A percentile compares a stretch with the other conserved stretches of the same genome.
phyloP scores from a whole-genome alignment of 768 basidiomycete genomes.

The Lentinus tigrinus region DNA sequence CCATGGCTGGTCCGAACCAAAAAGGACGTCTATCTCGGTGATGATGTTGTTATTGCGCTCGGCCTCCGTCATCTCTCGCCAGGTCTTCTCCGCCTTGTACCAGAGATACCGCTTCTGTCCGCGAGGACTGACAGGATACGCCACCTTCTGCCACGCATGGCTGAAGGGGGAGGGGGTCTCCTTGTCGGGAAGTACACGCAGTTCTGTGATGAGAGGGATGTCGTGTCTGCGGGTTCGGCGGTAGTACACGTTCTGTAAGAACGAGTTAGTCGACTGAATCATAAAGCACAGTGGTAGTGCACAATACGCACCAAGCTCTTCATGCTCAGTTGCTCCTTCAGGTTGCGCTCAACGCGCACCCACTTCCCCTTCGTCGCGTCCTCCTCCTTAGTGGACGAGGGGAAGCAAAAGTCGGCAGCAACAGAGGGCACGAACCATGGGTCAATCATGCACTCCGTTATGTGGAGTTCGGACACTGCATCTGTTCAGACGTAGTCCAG shows the following conservation, averaged over 20 bases:
- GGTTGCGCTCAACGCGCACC: constrained; percentile 82
- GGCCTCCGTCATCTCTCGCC: constrained; percentile 55
- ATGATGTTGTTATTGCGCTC: constrained; percentile 61
- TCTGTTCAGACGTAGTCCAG: background rate
- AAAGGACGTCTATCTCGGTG: constrained; percentile 90
- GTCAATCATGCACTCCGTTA: constrained; percentile 65
- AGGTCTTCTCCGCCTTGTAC: constrained; percentile 72
- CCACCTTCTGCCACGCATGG: constrained; percentile 63
- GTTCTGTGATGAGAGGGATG: constrained; percentile 72
- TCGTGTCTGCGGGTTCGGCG: constrained; percentile 83
- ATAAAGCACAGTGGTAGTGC: background rate
- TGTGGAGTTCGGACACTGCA: constrained; percentile 77
- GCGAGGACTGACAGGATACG: constrained; percentile 36
- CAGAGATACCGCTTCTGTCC: constrained; percentile 67
- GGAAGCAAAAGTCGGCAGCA: constrained; percentile 55
- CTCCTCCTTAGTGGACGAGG: constrained; percentile 64
- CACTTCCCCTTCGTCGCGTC: constrained; percentile 83
- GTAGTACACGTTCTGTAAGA: constrained; percentile 70
- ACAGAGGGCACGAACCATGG: constrained; percentile 45
- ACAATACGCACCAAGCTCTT: constrained; percentile 57
- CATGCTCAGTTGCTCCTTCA: constrained; percentile 64
- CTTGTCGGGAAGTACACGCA: constrained; percentile 60
- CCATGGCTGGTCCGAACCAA: constrained; percentile 81
- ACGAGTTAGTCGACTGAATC: background rate
- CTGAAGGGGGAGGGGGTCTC: constrained; percentile 46